Conservation (phyloP, 495 filamentous ascomycete genomes). For the Neurospora pannonica region DNA sequence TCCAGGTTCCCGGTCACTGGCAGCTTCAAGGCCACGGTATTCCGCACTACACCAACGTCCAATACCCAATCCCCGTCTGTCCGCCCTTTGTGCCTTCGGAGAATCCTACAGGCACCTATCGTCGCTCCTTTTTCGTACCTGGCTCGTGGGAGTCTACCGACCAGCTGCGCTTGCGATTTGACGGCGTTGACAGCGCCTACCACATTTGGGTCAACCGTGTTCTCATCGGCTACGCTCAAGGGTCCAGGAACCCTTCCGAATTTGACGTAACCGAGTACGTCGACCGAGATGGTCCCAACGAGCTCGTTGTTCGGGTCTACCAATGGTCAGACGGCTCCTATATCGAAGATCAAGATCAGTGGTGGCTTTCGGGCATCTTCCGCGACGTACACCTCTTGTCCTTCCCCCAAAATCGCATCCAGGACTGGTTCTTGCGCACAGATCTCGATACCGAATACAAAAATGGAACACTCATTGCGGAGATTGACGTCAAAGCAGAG, state of each 20-base stretch:
- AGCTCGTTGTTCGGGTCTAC: constrained; percentile 48
- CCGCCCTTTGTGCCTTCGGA: constrained; percentile 49
- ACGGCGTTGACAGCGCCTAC: constrained; percentile 59
- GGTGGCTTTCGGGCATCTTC: constrained; percentile 55
- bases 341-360: constrained; percentile 56
- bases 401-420: constrained; percentile 44
- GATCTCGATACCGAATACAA: constrained; percentile 45
- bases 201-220: constrained; percentile 54
- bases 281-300: constrained; percentile 33
- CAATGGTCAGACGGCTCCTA: constrained; percentile 56
- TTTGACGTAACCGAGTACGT: constrained; percentile 48
- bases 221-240: constrained; percentile 53
- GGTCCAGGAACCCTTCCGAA: constrained; percentile 52
- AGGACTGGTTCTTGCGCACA: constrained; percentile 49
- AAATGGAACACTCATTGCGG: constrained; percentile 42
- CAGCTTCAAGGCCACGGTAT: constrained; percentile 53
- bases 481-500: constrained; percentile 27
- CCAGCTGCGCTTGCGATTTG: constrained; percentile 52
- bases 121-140: constrained; percentile 43
- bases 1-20: constrained; percentile 57
- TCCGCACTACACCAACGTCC: constrained; percentile 54
- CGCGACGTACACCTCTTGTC: constrained; percentile 54
- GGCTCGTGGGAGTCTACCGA: constrained; percentile 15
- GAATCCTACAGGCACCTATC: constrained; percentile 56
- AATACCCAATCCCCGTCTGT: constrained; percentile 49